Conservation (phyloP, 176 grass and related monocot genomes). For the Bolboschoenus planiculmis region DNA sequence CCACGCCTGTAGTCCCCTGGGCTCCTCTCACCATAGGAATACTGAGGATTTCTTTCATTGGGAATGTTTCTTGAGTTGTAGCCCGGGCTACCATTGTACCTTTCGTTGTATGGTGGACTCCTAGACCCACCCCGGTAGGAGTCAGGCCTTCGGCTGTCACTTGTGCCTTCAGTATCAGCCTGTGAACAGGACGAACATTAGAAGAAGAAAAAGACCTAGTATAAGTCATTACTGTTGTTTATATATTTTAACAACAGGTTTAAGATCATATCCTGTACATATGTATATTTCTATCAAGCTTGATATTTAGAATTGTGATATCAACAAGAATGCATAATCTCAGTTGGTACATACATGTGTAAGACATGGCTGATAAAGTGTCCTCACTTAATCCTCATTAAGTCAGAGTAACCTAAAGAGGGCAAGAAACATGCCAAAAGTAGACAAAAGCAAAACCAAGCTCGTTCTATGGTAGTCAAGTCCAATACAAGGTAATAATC, state of each 20-base stretch:
- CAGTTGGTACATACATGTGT: not conserved
- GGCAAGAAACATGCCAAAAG: not conserved
- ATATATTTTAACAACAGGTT: not conserved
- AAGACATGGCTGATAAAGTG: not conserved
- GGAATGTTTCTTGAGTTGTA: slow-evolving; percentile 40
- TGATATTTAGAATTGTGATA: not conserved
- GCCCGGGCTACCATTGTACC: slow-evolving; percentile 54
- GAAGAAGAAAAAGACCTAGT: not conserved
- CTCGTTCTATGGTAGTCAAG: not conserved
- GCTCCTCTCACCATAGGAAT: slow-evolving; percentile 69
- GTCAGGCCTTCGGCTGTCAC: slow-evolving; percentile 63
- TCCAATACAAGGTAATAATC: not conserved
- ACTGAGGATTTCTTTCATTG: slow-evolving; percentile 69
- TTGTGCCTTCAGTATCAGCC: slow-evolving; percentile 61
- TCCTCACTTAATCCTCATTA: not conserved
- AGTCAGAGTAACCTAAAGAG: not conserved
- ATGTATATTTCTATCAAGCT: not conserved
- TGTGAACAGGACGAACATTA: slow-evolving; percentile 30
- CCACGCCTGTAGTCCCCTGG: slow-evolving; percentile 59
- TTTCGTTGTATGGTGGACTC: slow-evolving; percentile 75
- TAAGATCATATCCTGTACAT: not conserved
- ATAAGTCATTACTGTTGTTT: not conserved
- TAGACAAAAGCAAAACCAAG: not conserved
- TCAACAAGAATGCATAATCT: not conserved
- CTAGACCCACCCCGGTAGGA: slow-evolving; percentile 61